These are phyloP conservation scores for Mangifera indica DNA, from an alignment of 345 rosid species.

Conservation along the genomic window DNA sequence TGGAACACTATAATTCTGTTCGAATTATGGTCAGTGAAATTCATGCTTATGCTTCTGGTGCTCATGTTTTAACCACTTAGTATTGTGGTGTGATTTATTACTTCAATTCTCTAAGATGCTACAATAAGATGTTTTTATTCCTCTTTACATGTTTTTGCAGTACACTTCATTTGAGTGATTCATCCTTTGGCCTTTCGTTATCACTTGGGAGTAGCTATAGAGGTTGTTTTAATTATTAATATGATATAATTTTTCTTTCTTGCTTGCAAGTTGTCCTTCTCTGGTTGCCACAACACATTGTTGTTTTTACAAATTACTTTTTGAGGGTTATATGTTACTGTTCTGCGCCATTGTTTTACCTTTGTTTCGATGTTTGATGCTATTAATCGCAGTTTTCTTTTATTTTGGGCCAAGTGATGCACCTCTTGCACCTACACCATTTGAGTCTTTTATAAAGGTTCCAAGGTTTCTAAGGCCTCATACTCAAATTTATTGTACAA, in stretches of 20 bases:
- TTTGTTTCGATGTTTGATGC: not conserved
- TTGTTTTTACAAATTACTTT: not conserved
- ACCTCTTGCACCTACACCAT: constrained; percentile 87
- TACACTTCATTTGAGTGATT: constrained; percentile 13
- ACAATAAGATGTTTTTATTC: not conserved
- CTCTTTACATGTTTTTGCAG: not conserved
- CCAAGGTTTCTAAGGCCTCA: constrained; percentile 88
- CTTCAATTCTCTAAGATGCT: constrained; percentile 4
- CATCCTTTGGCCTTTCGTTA: not conserved
- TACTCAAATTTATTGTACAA: constrained; percentile 91
- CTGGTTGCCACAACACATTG: not conserved
- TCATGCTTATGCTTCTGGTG: constrained; percentile 88
- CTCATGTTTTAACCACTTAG: constrained; percentile 89
- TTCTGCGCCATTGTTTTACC: not conserved
- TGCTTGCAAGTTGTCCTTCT: constrained; percentile 7
- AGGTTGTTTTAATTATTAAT: not conserved
- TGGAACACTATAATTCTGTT: constrained; percentile 77
- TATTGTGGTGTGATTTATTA: constrained; percentile 64
- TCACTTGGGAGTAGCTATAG: not conserved
- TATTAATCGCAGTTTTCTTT: constrained; percentile 19
- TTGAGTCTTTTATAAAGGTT: constrained; percentile 94
- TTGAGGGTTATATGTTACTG: not conserved
- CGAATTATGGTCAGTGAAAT: constrained; percentile 83
- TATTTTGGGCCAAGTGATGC: constrained; percentile 76
- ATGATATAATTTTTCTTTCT: not conserved